Evolutionary conservation across 2,329 filamentous ascomycete genomes (phyloP).

Genomic region (Penicillium sp.): DNA sequence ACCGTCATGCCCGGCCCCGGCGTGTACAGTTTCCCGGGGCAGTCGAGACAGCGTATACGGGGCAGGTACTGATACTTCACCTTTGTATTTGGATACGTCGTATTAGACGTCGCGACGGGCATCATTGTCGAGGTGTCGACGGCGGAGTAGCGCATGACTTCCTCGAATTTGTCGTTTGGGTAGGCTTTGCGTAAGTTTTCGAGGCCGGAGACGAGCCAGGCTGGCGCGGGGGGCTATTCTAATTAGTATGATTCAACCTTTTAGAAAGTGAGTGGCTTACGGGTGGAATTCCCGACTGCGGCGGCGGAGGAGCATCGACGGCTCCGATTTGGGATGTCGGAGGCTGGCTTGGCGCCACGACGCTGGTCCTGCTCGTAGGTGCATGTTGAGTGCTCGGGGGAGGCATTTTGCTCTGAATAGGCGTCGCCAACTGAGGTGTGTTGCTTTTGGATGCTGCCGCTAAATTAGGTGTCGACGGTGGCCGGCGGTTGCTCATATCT

Average conservation of each 20-base stretch:
- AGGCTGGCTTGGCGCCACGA: constrained; percentile 22
- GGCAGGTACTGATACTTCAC: constrained; percentile 80
- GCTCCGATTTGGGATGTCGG: constrained; percentile 40
- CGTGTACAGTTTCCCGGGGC: constrained; percentile 89
- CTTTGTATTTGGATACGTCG: constrained; percentile 53
- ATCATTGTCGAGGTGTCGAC: constrained; percentile 69
- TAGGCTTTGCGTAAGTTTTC: constrained; percentile 65
- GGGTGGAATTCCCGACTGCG: constrained; percentile 38
- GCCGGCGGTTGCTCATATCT: constrained; percentile 47
- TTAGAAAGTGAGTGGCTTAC: constrained; percentile 31
- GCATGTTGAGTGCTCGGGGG: constrained; percentile 28
- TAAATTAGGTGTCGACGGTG: constrained; percentile 28
- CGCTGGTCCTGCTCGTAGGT: constrained; percentile 24
- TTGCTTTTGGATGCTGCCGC: constrained; percentile 43
- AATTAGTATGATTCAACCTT: background rate
- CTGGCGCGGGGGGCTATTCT: constrained; percentile 73
- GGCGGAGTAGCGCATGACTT: constrained; percentile 83
- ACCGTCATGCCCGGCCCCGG: constrained; percentile 80
- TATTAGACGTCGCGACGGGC: constrained; percentile 54
- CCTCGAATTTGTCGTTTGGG: constrained; percentile 79
- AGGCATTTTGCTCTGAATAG: constrained; percentile 52
- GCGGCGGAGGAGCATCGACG: constrained; percentile 43
- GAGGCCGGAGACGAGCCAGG: constrained; percentile 77
- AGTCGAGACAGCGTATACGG: constrained; percentile 86
- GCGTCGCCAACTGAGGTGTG: constrained; percentile 48